phyloP scores from a whole-genome alignment of 345 rosid species.

The Physaria fendleri region DNA sequence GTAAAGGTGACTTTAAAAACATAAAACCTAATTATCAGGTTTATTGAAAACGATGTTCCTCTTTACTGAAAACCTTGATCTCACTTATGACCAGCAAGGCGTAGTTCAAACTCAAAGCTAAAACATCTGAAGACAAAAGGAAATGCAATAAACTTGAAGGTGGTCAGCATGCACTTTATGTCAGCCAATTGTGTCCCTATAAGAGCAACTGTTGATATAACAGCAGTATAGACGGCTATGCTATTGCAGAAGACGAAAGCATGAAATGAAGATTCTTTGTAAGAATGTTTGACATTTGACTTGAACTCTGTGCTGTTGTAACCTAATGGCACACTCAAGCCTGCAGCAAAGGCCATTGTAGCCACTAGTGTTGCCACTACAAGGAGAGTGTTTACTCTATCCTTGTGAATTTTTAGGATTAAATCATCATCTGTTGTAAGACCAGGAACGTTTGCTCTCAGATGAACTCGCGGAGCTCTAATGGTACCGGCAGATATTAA shows the following conservation, averaged over 20 bases:
- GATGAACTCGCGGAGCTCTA: constrained; percentile 1
- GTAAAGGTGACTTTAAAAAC: too few relatives aligned
- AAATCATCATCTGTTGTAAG: background rate
- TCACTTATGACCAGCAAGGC: too few relatives aligned
- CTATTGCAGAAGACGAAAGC: constrained; percentile 22
- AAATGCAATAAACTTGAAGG: too few relatives aligned
- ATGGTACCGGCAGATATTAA: constrained; percentile 10
- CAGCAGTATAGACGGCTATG: constrained; percentile 7
- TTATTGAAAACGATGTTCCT: too few relatives aligned
- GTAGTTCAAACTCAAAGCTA: too few relatives aligned
- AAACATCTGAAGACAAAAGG: too few relatives aligned
- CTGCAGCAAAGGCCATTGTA: constrained; percentile 19
- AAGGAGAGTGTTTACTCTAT: constrained; percentile 18
- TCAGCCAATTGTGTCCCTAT: too few relatives aligned
- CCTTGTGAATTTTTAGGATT: constrained; percentile 3
- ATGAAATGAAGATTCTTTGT: constrained; percentile 4
- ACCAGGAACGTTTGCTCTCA: background rate
- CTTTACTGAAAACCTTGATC: too few relatives aligned
- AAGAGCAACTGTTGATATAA: background rate
- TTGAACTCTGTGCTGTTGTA: constrained; percentile 19
- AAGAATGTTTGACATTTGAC: constrained; percentile 6
- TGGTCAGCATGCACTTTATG: too few relatives aligned
- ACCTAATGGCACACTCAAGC: constrained; percentile 9
- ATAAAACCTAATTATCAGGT: too few relatives aligned
- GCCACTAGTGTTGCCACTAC: constrained; percentile 21